Evolutionary conservation across 2,329 filamentous ascomycete species (phyloP), one percentile per base, ranked within the genome.

Genomic region (Simplicillium sp.): DNA sequence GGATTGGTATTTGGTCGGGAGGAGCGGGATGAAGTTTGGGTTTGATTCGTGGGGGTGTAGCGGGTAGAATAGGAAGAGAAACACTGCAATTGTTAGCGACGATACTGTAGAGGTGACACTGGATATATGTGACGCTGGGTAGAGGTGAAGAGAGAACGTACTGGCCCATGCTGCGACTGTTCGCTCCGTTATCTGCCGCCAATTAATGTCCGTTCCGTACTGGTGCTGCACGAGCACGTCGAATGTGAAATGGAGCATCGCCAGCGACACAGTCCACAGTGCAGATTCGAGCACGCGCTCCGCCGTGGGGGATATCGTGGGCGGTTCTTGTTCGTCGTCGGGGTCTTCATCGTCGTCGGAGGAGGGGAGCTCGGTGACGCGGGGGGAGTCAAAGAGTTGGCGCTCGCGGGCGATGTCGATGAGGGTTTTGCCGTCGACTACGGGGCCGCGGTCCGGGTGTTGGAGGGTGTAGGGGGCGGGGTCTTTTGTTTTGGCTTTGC

Each of bases 171-270:
- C 73, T 33, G 68, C 69, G 1, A 61, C 53, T 2, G 77, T 68
- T 36, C 82, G 70, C 38, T 54, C 53, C 11, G 68, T 49, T 3
- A 87, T 70, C 17, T 66, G 59, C 1, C 54, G 42, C 79, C 80
- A 87, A 3, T 71, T 56, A 3, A 88, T 69, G 2, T 77, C 70
- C 46, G 79, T 69, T n/a, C 78, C 76, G 53, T 87, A 92, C 60
- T 92, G 86, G 50, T 82, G 73, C 57, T 87, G 83, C 16, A 88
- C 84, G 11, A 92, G 67, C 31, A 88, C 79, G 54, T 90, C 85
- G 39, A 92, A 71, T 0, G 82, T 87, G 50, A 88, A 80, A 56
- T 90, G 84, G 38, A 89, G 61, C 68, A 81, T 84, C 11, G 76
- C 68, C 51, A 92, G 61, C 46, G 77, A 79, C 11, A 76, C 61